Conservation (phyloP, 2,329 filamentous ascomycete species). For the Thermothelomyces thermophilus region DNA sequence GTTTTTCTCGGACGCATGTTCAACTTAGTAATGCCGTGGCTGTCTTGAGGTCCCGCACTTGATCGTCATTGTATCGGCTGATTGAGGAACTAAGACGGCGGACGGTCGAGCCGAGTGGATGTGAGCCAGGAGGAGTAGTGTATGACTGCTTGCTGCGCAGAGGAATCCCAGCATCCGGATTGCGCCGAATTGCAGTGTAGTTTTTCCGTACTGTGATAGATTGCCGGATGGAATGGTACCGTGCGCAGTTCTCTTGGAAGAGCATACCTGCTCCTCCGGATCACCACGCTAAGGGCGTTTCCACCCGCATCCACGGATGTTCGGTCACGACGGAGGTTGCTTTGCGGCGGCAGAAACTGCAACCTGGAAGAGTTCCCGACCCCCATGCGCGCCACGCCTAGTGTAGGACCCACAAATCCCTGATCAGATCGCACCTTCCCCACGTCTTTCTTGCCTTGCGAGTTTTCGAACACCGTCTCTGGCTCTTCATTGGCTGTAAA, state of each 20-base stretch:
- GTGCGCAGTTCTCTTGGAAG: background rate
- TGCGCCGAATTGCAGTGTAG: no score
- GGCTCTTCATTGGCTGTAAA: background rate
- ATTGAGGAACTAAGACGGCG: no score
- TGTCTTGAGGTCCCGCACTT: no score
- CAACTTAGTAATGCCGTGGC: no score
- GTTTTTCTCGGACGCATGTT: no score
- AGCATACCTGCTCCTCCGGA: background rate
- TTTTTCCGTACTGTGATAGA: no score
- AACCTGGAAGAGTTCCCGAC: no score
- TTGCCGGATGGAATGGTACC: background rate
- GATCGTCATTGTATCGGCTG: no score
- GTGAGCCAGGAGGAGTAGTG: no score
- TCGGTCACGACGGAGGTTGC: background rate
- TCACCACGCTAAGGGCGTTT: background rate
- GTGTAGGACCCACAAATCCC: slow-evolving; percentile 9
- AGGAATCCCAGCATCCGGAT: background rate
- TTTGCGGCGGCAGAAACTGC: background rate
- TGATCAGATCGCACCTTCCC: slow-evolving; percentile 13
- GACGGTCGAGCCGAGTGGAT: no score
- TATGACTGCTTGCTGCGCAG: background rate
- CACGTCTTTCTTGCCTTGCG: background rate
- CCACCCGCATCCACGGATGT: background rate
- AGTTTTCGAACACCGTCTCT: background rate
- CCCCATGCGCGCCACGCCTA: background rate